A percentile compares a stretch with the other conserved stretches of the same genome.
These are phyloP conservation scores for Leccinum glutinopallens DNA, from an alignment of 1,284 basidiomycete genomes.

Conservation along the genomic window DNA sequence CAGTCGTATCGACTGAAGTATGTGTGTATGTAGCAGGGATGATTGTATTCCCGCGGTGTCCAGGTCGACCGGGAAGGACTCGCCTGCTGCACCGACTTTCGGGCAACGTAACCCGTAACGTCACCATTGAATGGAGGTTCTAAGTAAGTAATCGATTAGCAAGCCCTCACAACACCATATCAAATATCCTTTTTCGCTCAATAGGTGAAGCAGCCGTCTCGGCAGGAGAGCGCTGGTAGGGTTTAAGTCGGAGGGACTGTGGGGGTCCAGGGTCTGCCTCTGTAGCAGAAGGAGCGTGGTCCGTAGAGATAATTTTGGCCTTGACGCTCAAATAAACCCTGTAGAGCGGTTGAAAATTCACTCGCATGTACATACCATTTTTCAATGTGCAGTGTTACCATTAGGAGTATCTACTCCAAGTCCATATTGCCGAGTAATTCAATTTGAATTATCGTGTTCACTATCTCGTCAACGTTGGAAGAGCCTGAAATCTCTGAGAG, in stretches of 20 bases:
- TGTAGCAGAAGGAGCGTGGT: background rate
- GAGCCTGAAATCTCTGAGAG: too few relatives aligned
- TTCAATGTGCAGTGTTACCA: background rate
- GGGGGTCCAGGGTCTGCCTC: background rate
- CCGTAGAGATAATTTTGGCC: background rate
- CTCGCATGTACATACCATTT: background rate
- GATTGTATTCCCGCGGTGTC: background rate
- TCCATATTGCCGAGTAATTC: too few relatives aligned
- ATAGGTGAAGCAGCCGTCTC: background rate
- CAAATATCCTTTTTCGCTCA: background rate
- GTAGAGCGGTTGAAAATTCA: background rate
- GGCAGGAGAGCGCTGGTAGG: background rate
- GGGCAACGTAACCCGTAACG: background rate
- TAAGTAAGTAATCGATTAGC: background rate
- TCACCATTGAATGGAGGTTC: background rate
- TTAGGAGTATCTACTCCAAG: background rate
- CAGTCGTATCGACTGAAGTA: background rate
- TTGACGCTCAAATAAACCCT: background rate
- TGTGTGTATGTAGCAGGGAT: background rate
- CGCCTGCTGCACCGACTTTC: background rate
- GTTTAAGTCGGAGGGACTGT: background rate
- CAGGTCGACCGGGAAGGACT: background rate
- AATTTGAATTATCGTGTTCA: background rate
- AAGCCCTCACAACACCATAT: background rate
- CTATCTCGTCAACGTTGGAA: background rate